Conservation (phyloP, 768 basidiomycete species). For the Mycena rosella region DNA sequence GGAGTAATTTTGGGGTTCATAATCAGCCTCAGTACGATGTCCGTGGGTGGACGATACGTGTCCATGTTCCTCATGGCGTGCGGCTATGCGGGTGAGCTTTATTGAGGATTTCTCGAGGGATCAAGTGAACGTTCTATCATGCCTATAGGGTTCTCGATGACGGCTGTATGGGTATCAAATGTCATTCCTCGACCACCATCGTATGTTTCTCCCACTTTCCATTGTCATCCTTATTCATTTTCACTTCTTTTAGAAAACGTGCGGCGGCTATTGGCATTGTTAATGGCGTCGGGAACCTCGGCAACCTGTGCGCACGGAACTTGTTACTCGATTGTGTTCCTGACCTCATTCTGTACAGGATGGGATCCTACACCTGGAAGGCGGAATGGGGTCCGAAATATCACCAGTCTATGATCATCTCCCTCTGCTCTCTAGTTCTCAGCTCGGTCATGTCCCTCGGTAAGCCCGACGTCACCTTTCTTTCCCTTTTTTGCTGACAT, state of each 20-base stretch:
- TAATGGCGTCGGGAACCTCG: conserved; percentile 69
- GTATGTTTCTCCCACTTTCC: conserved; percentile 41
- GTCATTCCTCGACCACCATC: conserved; percentile 71
- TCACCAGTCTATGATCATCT: conserved; percentile 72
- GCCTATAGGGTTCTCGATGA: conserved; percentile 57
- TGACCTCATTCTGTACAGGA: conserved; percentile 50
- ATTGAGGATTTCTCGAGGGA: conserved; percentile 26
- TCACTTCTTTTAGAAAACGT: conserved; percentile 52
- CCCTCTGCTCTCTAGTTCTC: conserved; percentile 37
- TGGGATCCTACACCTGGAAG: conserved; percentile 74
- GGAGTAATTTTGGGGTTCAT: conserved; percentile 71
- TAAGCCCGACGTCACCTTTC: neutral
- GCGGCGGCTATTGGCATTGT: conserved; percentile 73
- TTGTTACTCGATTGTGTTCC: too few species aligned
- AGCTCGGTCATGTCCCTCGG: conserved; percentile 46
- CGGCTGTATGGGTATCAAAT: conserved; percentile 74
- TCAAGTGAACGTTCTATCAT: neutral
- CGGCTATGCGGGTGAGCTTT: conserved; percentile 57
- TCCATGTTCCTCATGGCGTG: conserved; percentile 74
- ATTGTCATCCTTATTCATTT: neutral
- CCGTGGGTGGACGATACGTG: conserved; percentile 67
- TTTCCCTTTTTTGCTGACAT: neutral
- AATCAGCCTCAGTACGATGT: conserved; percentile 67
- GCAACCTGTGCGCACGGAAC: conserved; percentile 60
- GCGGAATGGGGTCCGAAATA: conserved; percentile 72